Conservation (phyloP, 768 basidiomycete genomes). For the Cystofilobasidium ferigula region DNA sequence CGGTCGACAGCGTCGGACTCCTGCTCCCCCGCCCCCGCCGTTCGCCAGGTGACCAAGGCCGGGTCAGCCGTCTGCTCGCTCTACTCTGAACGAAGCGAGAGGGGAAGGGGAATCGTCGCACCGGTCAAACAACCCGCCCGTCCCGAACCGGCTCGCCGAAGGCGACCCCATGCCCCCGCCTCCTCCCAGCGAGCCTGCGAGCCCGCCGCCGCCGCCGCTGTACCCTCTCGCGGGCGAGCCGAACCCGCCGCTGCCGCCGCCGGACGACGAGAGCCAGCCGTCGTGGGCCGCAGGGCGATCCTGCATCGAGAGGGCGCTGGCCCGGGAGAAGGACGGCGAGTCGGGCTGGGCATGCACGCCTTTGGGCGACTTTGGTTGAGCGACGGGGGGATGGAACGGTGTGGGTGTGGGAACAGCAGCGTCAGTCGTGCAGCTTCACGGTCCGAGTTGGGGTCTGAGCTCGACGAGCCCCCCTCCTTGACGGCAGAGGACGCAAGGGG, state of each 20-base stretch:
- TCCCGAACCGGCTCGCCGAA: slow-evolving; percentile 8
- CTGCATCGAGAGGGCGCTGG: background rate
- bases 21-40: background rate
- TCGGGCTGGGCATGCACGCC: background rate
- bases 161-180: slow-evolving; percentile 6
- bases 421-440: too few species aligned
- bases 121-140: slow-evolving; percentile 2
- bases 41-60: background rate
- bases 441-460: background rate
- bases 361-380: slow-evolving; percentile 3
- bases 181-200: background rate
- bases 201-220: background rate
- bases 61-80: background rate
- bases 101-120: background rate
- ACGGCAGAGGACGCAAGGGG: background rate
- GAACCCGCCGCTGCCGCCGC: background rate
- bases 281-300: background rate
- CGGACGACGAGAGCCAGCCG: background rate
- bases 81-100: background rate
- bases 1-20: background rate
- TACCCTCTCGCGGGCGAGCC: background rate
- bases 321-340: background rate
- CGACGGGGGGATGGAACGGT: background rate
- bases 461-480: background rate
- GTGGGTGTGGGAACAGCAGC: background rate